phyloP scores from a whole-genome alignment of 1,284 basidiomycete genomes.

The Ganoderma resinaceum region DNA sequence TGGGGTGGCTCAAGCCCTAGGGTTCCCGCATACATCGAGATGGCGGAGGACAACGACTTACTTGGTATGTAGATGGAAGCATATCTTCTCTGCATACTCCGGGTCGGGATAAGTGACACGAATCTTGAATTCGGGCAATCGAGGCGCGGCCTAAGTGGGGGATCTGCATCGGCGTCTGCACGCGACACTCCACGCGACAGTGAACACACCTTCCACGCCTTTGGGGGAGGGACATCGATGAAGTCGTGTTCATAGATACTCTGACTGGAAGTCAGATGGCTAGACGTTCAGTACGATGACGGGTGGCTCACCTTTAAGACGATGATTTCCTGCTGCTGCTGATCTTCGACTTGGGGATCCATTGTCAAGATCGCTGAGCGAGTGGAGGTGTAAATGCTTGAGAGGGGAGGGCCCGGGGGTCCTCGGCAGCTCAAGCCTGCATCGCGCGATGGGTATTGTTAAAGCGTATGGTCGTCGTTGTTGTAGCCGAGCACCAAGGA shows the following conservation, averaged over 20 bases:
- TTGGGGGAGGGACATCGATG: slow-evolving; percentile 73
- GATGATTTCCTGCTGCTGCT: slow-evolving; percentile 77
- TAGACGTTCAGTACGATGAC: background rate
- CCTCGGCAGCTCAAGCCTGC: slow-evolving; percentile 78
- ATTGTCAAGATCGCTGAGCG: slow-evolving; percentile 49
- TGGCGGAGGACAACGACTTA: slow-evolving; percentile 42
- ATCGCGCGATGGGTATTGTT: slow-evolving; percentile 43
- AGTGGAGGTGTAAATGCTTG: slow-evolving; percentile 37
- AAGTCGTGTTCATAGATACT: slow-evolving; percentile 82
- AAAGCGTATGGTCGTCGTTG: slow-evolving; percentile 24
- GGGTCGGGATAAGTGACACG: slow-evolving; percentile 68
- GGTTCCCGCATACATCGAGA: background rate
- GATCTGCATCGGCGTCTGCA: slow-evolving; percentile 26
- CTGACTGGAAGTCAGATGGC: slow-evolving; percentile 20
- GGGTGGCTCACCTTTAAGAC: slow-evolving; percentile 54
- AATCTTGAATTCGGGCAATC: slow-evolving; percentile 77
- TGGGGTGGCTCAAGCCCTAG: background rate
- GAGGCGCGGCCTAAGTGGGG: slow-evolving; percentile 60
- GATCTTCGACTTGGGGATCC: slow-evolving; percentile 71
- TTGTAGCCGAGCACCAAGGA: slow-evolving; percentile 19
- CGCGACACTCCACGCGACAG: background rate
- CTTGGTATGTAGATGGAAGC: slow-evolving; percentile 73
- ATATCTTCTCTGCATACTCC: slow-evolving; percentile 60
- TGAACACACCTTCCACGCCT: slow-evolving; percentile 76
- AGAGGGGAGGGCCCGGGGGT: slow-evolving; percentile 67